Evolutionary conservation across 305 asterid genomes (phyloP).

Genomic region (Nicotiana rustica): DNA sequence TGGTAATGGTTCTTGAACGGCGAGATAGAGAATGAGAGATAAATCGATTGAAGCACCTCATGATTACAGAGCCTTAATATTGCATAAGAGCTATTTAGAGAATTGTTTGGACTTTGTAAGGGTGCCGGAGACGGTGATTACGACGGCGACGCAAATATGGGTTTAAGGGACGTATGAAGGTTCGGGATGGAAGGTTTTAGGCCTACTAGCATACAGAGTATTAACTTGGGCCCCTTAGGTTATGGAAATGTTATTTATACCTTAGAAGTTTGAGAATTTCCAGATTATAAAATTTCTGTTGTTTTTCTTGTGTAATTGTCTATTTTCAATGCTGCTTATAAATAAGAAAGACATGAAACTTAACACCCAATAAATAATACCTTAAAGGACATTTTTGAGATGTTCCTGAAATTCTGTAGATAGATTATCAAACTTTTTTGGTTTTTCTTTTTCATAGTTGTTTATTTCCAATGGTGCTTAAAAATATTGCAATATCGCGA

Average conservation of each 20-base stretch:
- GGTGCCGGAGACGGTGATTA: constrained; percentile 20
- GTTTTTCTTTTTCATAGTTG: too few species aligned
- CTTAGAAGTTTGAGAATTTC: neutral
- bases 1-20: constrained; percentile 32
- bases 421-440: too few species aligned
- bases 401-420: too few species aligned
- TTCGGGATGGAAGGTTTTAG: constrained; percentile 16
- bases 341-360: neutral
- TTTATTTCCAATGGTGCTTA: too few species aligned
- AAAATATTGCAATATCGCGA: too few species aligned
- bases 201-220: neutral
- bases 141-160: neutral
- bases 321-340: neutral
- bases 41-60: constrained; percentile 63
- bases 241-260: neutral
- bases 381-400: too few species aligned
- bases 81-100: neutral
- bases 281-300: neutral
- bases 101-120: neutral
- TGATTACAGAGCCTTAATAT: constrained; percentile 31
- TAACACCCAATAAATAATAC: too few species aligned
- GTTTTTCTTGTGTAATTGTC: neutral
- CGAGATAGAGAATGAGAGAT: constrained; percentile 56
- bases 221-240: constrained; percentile 14
- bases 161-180: neutral